These are phyloP conservation scores for Aureobasidium melanogenum DNA, from an alignment of 2,329 filamentous ascomycete genomes.

Conservation along the genomic window DNA sequence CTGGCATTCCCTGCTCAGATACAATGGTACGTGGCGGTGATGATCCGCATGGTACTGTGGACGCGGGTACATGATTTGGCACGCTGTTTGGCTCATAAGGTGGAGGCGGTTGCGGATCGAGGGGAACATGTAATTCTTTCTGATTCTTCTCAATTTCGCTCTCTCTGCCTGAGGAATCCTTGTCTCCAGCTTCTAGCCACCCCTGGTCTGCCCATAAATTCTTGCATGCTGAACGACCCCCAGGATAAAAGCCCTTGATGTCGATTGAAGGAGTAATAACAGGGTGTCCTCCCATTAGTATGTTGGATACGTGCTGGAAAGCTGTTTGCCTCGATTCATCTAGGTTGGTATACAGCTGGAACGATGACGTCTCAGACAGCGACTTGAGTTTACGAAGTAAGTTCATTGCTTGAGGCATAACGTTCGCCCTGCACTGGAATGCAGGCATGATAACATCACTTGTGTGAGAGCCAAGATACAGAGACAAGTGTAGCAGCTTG, in stretches of 20 bases:
- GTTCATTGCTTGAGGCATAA: not conserved
- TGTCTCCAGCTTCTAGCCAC: not conserved
- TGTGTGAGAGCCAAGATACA: not conserved
- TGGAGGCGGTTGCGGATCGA: not conserved
- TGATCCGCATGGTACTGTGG: not conserved
- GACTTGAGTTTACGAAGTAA: not conserved
- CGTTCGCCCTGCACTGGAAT: not conserved
- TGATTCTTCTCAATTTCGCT: not conserved
- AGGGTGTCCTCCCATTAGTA: not conserved
- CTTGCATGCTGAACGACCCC: not conserved
- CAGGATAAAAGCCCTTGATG: not conserved
- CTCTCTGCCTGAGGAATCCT: not conserved
- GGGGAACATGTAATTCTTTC: not conserved
- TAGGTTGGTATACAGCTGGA: not conserved
- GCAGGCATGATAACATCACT: constrained; percentile 1
- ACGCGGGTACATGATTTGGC: not conserved
- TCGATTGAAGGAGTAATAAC: not conserved
- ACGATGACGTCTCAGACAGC: not conserved
- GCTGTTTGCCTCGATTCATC: not conserved
- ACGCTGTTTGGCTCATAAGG: not conserved
- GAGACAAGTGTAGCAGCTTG: not conserved
- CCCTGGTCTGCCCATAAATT: not conserved
- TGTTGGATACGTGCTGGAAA: not conserved
- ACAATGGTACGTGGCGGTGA: not conserved
- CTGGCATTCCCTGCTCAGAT: not conserved